These are phyloP conservation scores for Leccinum variicolor DNA, from an alignment of 768 basidiomycete genomes.

Conservation along the genomic window DNA sequence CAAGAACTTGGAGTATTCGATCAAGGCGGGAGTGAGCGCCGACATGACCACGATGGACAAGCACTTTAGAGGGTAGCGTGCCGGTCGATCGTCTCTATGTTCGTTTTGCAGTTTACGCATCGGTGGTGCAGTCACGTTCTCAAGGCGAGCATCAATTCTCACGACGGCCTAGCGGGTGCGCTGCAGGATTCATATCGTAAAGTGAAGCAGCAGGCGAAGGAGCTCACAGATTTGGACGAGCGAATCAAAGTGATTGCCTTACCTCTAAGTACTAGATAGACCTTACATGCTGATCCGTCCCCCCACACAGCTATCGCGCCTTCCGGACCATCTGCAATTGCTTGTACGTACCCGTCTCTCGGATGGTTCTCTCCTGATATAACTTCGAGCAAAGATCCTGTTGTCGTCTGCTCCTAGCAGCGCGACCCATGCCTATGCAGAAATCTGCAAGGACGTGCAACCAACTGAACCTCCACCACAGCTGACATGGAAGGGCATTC, in stretches of 20 bases:
- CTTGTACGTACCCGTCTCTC: slow-evolving; percentile 45
- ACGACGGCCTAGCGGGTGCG: slow-evolving; percentile 59
- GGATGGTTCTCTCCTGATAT: neutral
- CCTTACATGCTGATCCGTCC: slow-evolving; percentile 4
- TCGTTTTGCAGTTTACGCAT: slow-evolving; percentile 13
- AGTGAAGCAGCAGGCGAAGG: slow-evolving; percentile 48
- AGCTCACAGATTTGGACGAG: slow-evolving; percentile 59
- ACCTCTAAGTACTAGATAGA: neutral
- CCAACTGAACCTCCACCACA: slow-evolving; percentile 28
- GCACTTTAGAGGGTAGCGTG: slow-evolving; percentile 49
- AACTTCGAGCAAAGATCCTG: slow-evolving; percentile 39
- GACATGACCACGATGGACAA: slow-evolving; percentile 56
- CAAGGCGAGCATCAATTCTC: slow-evolving; percentile 68
- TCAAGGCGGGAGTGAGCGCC: slow-evolving; percentile 53
- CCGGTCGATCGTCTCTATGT: slow-evolving; percentile 1
- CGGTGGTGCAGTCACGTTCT: slow-evolving; percentile 45
- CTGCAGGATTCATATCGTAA: slow-evolving; percentile 49
- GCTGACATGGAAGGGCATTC: slow-evolving; percentile 76
- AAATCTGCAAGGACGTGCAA: slow-evolving; percentile 44
- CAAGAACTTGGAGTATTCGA: slow-evolving; percentile 55
- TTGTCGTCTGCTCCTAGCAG: slow-evolving; percentile 53
- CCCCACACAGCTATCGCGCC: slow-evolving; percentile 43
- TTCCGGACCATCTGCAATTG: slow-evolving; percentile 73
- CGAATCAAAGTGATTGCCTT: slow-evolving; percentile 51
- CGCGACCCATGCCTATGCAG: slow-evolving; percentile 51